These are phyloP conservation scores for Dryas alaskensis DNA, from an alignment of 306 rosid species.

Conservation along the genomic window DNA sequence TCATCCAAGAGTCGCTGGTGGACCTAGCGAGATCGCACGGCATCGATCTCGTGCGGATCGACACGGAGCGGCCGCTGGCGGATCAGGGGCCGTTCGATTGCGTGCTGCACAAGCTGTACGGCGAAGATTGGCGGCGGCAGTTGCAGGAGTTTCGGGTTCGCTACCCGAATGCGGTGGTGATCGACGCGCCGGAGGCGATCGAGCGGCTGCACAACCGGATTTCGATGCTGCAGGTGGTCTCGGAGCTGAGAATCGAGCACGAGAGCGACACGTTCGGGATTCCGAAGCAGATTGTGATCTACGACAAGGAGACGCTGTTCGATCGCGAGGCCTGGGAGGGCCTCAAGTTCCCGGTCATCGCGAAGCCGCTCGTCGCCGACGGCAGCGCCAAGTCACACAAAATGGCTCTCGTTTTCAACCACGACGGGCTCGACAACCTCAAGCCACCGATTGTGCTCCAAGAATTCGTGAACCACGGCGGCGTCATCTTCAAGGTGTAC, in stretches of 20 bases:
- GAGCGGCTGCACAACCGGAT: slow-evolving; percentile 84
- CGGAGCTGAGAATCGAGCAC: slow-evolving; percentile 61
- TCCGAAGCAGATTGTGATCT: slow-evolving; percentile 85
- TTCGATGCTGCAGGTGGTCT: slow-evolving; percentile 88
- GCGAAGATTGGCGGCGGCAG: slow-evolving; percentile 66
- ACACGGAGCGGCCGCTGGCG: slow-evolving; percentile 33
- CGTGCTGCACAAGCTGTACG: slow-evolving; percentile 78
- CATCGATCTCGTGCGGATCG: slow-evolving; percentile 59
- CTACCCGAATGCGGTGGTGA: slow-evolving; percentile 60
- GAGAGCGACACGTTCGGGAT: slow-evolving; percentile 67
- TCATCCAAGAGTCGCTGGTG: slow-evolving; percentile 66
- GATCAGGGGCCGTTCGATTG: slow-evolving; percentile 88
- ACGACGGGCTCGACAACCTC: slow-evolving; percentile 54
- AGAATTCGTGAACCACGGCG: slow-evolving; percentile 90
- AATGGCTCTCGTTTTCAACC: slow-evolving; percentile 73
- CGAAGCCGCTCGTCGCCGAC: slow-evolving; percentile 85
- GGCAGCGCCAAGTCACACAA: slow-evolving; percentile 90
- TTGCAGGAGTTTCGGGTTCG: slow-evolving; percentile 36
- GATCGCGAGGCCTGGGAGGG: slow-evolving; percentile 61
- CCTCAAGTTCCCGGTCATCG: slow-evolving; percentile 74
- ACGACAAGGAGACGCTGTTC: slow-evolving; percentile 63
- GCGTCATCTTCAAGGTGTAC: slow-evolving; percentile 87
- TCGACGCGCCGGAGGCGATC: slow-evolving; percentile 75
- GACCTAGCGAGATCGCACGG: slow-evolving; percentile 64
- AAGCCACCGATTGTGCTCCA: slow-evolving; percentile 85